These are phyloP conservation scores for Neopestalotiopsis sp. DNA, from an alignment of 2,329 filamentous ascomycete genomes.

Conservation along the genomic window DNA sequence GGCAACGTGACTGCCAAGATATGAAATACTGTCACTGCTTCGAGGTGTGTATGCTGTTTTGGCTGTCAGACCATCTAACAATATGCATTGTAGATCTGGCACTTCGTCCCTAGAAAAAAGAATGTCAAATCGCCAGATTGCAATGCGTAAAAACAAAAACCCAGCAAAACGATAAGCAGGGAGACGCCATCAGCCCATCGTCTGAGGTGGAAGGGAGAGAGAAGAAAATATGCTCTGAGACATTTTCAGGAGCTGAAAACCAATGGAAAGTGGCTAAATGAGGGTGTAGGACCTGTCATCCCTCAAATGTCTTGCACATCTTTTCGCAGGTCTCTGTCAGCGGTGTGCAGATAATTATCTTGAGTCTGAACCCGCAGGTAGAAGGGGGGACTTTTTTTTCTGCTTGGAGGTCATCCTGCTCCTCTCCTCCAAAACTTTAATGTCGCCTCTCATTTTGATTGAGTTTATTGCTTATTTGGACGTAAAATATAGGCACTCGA, in stretches of 20 bases:
- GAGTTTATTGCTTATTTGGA: not conserved
- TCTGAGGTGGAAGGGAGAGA: not conserved
- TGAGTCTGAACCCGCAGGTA: not conserved
- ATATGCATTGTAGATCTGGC: not conserved
- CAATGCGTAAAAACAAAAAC: not conserved
- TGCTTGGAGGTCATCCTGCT: not conserved
- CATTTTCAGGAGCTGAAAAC: not conserved
- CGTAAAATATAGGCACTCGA: not conserved
- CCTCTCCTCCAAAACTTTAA: not conserved
- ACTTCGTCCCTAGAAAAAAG: no score
- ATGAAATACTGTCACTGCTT: not conserved
- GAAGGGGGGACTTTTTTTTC: not conserved
- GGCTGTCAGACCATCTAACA: not conserved
- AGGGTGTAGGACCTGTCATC: conserved; percentile 12
- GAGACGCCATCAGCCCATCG: not conserved
- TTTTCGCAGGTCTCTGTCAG: not conserved
- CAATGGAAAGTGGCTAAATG: not conserved
- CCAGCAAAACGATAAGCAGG: not conserved
- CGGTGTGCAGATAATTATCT: not conserved
- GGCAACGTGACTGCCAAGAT: not conserved
- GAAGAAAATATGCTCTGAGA: conserved; percentile 4
- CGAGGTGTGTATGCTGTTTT: not conserved
- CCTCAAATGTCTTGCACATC: not conserved
- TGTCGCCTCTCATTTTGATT: not conserved
- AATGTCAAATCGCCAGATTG: no score